These are phyloP conservation scores for Stenocarpella maydis DNA, from an alignment of 2,329 filamentous ascomycete species.

Conservation along the genomic window DNA sequence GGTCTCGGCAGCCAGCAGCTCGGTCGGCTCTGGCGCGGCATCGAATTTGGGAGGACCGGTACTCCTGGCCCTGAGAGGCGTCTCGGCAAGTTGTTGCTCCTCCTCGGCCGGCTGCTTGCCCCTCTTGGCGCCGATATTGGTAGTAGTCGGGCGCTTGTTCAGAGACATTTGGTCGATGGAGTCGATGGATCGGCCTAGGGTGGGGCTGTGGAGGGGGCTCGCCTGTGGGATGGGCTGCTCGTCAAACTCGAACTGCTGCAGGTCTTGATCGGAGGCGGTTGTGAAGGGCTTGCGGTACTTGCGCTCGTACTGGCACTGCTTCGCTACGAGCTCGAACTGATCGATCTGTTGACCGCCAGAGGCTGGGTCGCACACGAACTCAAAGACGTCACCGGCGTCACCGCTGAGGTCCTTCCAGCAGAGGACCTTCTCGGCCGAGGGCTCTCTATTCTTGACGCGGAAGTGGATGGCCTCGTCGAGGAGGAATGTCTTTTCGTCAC, in stretches of 20 bases:
- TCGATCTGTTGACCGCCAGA: slow-evolving; percentile 75
- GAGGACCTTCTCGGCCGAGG: slow-evolving; percentile 79
- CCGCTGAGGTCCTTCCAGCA: slow-evolving; percentile 96
- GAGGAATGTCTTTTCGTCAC: slow-evolving; percentile 96
- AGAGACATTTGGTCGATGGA: slow-evolving; percentile 65
- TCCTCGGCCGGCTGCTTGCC: slow-evolving; percentile 40
- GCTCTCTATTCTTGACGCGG: slow-evolving; percentile 81
- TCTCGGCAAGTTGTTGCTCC: slow-evolving; percentile 39
- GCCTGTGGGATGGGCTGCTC: slow-evolving; percentile 71
- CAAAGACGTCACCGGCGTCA: slow-evolving; percentile 93
- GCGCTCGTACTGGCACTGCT: slow-evolving; percentile 97
- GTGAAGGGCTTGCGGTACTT: slow-evolving; percentile 86
- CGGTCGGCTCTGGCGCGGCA: slow-evolving; percentile 73
- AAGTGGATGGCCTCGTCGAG: slow-evolving; percentile 93
- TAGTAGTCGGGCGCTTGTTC: slow-evolving; percentile 49
- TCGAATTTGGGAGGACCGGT: slow-evolving; percentile 61
- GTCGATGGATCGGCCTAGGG: slow-evolving; percentile 62
- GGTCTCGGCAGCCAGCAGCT: slow-evolving; percentile 76
- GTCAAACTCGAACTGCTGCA: slow-evolving; percentile 83
- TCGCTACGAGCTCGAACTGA: slow-evolving; percentile 82
- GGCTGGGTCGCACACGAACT: slow-evolving; percentile 90
- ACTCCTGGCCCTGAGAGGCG: slow-evolving; percentile 45
- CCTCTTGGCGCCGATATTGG: slow-evolving; percentile 58
- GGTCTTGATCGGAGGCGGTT: slow-evolving; percentile 81
- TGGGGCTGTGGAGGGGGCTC: slow-evolving; percentile 68